Conservation (phyloP, 768 basidiomycete genomes). For the Leccinum barrowsii region DNA sequence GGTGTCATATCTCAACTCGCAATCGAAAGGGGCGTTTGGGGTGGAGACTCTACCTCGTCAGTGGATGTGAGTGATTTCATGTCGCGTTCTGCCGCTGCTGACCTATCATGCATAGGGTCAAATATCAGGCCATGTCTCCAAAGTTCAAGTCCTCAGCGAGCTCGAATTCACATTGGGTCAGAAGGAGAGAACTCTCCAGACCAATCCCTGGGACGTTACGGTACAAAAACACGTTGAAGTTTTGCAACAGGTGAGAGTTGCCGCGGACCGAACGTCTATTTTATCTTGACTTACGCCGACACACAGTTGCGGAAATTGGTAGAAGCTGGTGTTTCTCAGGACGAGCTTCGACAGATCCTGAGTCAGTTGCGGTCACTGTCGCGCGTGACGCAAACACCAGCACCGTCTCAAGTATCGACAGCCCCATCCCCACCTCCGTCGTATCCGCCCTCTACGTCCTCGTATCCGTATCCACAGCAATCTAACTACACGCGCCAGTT, state of each 20-base stretch:
- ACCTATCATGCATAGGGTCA: conserved; percentile 28
- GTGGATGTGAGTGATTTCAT: conserved; percentile 36
- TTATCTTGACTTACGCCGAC: conserved; percentile 4
- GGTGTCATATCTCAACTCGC: conserved; percentile 73
- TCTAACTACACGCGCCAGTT: conserved; percentile 28
- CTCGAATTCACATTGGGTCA: conserved; percentile 78
- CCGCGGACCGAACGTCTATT: background rate
- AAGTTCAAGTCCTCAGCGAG: conserved; percentile 78
- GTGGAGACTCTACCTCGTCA: conserved; percentile 42
- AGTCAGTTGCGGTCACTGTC: conserved; percentile 62
- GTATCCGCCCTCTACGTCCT: conserved; percentile 21
- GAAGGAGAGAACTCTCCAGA: conserved; percentile 70
- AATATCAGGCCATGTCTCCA: conserved; percentile 52
- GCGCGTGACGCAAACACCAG: conserved; percentile 36
- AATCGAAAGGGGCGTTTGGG: conserved; percentile 86
- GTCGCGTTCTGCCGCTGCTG: background rate
- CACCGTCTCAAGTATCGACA: conserved; percentile 32
- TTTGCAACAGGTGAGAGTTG: conserved; percentile 67
- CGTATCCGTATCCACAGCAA: conserved; percentile 31
- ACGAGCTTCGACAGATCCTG: conserved; percentile 74
- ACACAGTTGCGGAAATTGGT: conserved; percentile 66
- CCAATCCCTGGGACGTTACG: conserved; percentile 67
- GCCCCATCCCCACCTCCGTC: conserved; percentile 28
- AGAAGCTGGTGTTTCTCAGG: conserved; percentile 76
- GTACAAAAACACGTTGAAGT: conserved; percentile 73